Percentiles rank a stretch among this genome's conserved stretches.
These are phyloP conservation scores for Trypethelium eluteriae DNA, from an alignment of 495 filamentous ascomycete genomes.

Conservation along the genomic window DNA sequence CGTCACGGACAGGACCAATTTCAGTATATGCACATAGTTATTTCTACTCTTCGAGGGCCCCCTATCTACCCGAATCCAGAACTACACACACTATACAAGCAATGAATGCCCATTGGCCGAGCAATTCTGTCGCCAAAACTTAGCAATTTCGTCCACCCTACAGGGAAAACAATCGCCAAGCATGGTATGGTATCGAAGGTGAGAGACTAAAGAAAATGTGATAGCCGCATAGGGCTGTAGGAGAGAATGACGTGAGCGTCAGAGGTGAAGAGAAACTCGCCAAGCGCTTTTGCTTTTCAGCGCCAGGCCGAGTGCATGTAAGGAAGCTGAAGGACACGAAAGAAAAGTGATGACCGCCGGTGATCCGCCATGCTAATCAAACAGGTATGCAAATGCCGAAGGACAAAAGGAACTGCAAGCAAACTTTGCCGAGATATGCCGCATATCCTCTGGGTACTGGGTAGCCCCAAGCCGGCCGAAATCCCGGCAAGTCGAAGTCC, in stretches of 20 bases:
- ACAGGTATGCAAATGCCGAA: slow-evolving; percentile 6
- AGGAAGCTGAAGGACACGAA: background rate
- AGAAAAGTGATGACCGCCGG: background rate
- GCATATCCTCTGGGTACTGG: background rate
- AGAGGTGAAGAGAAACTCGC: background rate
- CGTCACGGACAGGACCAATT: background rate
- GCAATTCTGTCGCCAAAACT: background rate
- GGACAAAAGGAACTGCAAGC: slow-evolving; percentile 2
- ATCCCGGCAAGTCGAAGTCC: background rate
- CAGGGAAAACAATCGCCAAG: background rate
- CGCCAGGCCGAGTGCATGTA: slow-evolving; percentile 1
- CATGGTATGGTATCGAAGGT: slow-evolving; percentile 9
- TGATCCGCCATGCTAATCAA: slow-evolving; percentile 6
- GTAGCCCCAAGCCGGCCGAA: background rate
- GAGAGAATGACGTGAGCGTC: background rate
- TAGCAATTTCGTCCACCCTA: background rate
- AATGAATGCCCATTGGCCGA: background rate
- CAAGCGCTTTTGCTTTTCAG: slow-evolving; percentile 10
- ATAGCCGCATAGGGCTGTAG: background rate
- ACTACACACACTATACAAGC: slow-evolving; percentile 1
- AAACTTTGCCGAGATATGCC: background rate
- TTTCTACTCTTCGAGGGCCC: background rate
- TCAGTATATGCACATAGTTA: background rate
- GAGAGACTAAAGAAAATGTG: background rate
- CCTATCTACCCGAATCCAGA: slow-evolving; percentile 12